Evolutionary conservation across 176 grass and related monocot genomes (phyloP).

Genomic region (Triticum aestivum): IWGSC_CS_RefSeq_v2.1 NC_057813.1:659470689-659471188

Average conservation of each 20-base stretch:
- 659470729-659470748: background rate
- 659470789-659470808: constrained; percentile 36
- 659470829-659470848: constrained; percentile 78
- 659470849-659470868: constrained; percentile 92
- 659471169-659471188: background rate
- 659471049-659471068: constrained; percentile 40
- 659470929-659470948: constrained; percentile 5
- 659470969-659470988: too few relatives aligned
- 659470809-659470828: constrained; percentile 80
- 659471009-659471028: too few relatives aligned
- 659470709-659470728: background rate
- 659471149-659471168: too few relatives aligned
- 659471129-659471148: background rate
- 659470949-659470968: too few relatives aligned
- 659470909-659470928: constrained; percentile 11
- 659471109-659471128: constrained; percentile 20
- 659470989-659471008: too few relatives aligned
- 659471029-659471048: constrained; percentile 28
- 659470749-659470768: constrained; percentile 2
- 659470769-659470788: constrained; percentile 5
- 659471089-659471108: constrained; percentile 91
- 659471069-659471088: constrained; percentile 70
- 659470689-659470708: too few relatives aligned
- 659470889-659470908: constrained; percentile 61
- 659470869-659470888: constrained; percentile 55